Conservation (phyloP, 768 basidiomycete genomes). For the Clavulina sp. region DNA sequence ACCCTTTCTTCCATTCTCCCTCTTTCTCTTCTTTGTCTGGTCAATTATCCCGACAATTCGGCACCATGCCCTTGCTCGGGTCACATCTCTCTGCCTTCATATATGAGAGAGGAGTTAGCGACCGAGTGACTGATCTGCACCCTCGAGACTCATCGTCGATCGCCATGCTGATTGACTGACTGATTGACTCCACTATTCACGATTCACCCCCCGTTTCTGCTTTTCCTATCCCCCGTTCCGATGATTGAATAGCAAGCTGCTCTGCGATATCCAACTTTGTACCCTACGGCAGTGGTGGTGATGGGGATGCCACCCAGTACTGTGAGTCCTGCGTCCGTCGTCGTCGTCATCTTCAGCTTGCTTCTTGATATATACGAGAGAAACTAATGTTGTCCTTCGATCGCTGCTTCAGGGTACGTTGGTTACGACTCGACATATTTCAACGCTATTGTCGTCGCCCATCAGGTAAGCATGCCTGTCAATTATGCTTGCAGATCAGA, state of each 20-base stretch:
- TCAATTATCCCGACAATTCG: too few species aligned
- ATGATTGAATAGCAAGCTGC: neutral
- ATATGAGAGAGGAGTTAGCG: neutral
- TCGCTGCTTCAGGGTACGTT: constrained; percentile 1
- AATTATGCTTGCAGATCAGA: neutral
- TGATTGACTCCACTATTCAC: neutral
- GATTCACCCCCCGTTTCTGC: neutral
- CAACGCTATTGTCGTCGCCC: neutral
- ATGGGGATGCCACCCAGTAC: neutral
- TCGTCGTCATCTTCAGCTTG: neutral
- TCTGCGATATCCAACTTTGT: neutral
- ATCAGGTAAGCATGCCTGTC: neutral
- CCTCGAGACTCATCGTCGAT: neutral
- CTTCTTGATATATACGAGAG: neutral
- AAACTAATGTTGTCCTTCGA: neutral
- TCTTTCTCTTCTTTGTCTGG: too few species aligned
- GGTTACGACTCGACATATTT: neutral
- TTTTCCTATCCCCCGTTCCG: neutral
- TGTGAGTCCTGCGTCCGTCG: neutral
- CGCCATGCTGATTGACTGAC: neutral
- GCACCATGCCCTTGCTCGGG: neutral
- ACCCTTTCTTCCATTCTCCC: neutral
- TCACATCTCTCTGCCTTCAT: neutral
- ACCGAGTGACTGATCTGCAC: neutral
- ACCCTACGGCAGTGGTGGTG: neutral